Evolutionary conservation across 2,329 filamentous ascomycete species (phyloP).

Genomic region (Alternaria consortialis): DNA sequence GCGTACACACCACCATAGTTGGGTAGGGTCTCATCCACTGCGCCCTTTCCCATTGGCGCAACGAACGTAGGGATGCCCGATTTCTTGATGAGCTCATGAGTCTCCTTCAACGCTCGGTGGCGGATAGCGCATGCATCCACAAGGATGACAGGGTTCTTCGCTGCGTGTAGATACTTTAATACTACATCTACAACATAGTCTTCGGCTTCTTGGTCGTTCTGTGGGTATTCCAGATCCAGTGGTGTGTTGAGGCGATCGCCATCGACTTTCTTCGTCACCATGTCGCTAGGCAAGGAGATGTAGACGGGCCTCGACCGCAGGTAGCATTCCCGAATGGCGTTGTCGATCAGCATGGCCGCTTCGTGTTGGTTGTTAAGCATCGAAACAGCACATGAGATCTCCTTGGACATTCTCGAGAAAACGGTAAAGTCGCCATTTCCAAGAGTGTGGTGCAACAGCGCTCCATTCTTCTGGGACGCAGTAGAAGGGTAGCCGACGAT

Average conservation of each 20-base stretch:
- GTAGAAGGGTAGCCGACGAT: slow-evolving; percentile 58
- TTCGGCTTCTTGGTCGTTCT: slow-evolving; percentile 76
- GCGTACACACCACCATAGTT: slow-evolving; percentile 87
- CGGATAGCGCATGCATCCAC: slow-evolving; percentile 85
- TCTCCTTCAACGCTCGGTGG: slow-evolving; percentile 76
- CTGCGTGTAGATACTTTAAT: slow-evolving; percentile 74
- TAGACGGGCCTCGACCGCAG: slow-evolving; percentile 81
- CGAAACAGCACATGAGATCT: slow-evolving; percentile 75
- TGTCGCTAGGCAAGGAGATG: slow-evolving; percentile 82
- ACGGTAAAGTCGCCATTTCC: slow-evolving; percentile 77
- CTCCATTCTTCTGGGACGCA: slow-evolving; percentile 51
- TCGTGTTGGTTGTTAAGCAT: slow-evolving; percentile 75
- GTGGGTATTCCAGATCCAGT: slow-evolving; percentile 70
- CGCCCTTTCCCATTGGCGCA: slow-evolving; percentile 90
- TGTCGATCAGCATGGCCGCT: slow-evolving; percentile 79
- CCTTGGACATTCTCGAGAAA: slow-evolving; percentile 78
- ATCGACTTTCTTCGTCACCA: slow-evolving; percentile 79
- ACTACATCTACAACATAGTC: slow-evolving; percentile 85
- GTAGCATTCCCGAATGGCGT: slow-evolving; percentile 78
- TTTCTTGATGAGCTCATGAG: slow-evolving; percentile 75
- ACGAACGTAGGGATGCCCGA: slow-evolving; percentile 82
- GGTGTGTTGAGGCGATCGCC: slow-evolving; percentile 74
- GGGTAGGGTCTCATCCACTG: slow-evolving; percentile 77
- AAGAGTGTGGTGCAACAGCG: slow-evolving; percentile 58
- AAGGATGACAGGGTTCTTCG: slow-evolving; percentile 79